Percentiles rank a stretch among this genome's conserved stretches.
Conservation (phyloP, 1,284 basidiomycete genomes). For the Ganoderma sinense region DNA sequence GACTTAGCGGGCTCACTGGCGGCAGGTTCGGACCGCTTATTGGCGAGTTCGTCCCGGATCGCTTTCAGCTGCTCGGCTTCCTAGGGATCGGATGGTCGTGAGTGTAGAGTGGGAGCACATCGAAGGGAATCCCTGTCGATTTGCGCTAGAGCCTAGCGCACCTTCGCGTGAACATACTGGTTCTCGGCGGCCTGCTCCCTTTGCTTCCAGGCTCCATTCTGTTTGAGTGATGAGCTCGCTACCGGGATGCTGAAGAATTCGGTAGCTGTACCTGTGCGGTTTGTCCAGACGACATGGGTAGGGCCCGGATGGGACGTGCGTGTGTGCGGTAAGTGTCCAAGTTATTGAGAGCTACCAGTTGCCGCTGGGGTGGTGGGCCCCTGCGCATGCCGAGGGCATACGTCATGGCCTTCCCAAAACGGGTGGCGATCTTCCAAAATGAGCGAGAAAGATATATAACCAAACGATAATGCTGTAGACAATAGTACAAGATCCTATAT, state of each 20-base stretch:
- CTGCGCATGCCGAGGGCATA: background rate
- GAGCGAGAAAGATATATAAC: background rate
- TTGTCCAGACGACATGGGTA: slow-evolving; percentile 36
- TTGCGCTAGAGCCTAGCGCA: slow-evolving; percentile 22
- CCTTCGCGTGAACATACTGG: slow-evolving; percentile 43
- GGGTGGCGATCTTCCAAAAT: background rate
- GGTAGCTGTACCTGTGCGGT: slow-evolving; percentile 34
- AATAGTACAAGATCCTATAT: background rate
- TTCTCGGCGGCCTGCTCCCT: slow-evolving; percentile 42
- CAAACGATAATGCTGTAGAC: background rate
- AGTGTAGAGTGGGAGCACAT: background rate
- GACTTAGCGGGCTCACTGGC: slow-evolving; percentile 8
- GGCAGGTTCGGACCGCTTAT: slow-evolving; percentile 16
- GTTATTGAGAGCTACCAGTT: background rate
- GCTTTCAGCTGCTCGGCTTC: slow-evolving; percentile 43
- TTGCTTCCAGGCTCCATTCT: slow-evolving; percentile 42
- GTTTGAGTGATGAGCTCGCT: background rate
- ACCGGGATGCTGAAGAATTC: background rate
- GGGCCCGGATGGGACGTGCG: background rate
- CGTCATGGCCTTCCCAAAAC: background rate
- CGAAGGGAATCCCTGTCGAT: too few relatives aligned
- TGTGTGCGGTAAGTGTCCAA: background rate
- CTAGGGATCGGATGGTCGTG: background rate
- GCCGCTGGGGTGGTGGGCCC: too few relatives aligned
- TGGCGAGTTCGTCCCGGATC: slow-evolving; percentile 35